Conservation (phyloP, 1,284 basidiomycete species). For the Pulchroboletus neoregius region DNA sequence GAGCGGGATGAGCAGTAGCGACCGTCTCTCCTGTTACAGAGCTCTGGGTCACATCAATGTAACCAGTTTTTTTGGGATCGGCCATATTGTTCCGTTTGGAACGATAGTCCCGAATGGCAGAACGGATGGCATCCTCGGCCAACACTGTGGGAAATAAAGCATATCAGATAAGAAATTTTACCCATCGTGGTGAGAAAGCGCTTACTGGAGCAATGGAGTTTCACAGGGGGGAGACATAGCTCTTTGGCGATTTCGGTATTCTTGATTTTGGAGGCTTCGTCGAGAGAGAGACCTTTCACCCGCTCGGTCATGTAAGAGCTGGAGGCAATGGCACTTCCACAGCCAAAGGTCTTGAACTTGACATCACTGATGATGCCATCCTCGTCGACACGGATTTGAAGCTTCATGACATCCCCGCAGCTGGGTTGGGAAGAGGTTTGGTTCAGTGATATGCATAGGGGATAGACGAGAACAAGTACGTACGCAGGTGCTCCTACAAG, state of each 20-base stretch:
- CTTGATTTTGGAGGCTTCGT: constrained; percentile 94
- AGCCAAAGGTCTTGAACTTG: constrained; percentile 98
- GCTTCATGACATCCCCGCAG: constrained; percentile 96
- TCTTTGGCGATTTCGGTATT: constrained; percentile 99
- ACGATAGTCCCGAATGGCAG: constrained; percentile 90
- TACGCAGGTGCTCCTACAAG: constrained; percentile 97
- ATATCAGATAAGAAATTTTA: constrained; percentile 19
- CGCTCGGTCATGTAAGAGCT: constrained; percentile 98
- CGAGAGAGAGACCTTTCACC: constrained; percentile 91
- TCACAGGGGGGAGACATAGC: constrained; percentile 92
- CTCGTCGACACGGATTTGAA: constrained; percentile 97
- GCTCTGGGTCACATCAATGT: constrained; percentile 76
- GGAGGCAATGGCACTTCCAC: constrained; percentile 95
- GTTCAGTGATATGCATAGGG: constrained; percentile 13
- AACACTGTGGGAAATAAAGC: constrained; percentile 58
- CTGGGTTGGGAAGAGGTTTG: constrained; percentile 35
- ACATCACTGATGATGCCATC: constrained; percentile 95
- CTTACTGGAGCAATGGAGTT: constrained; percentile 85
- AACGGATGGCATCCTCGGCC: constrained; percentile 97
- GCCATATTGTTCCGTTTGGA: constrained; percentile 62
- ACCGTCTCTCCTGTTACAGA: constrained; percentile 62
- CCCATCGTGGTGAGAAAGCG: constrained; percentile 17
- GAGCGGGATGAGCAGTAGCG: constrained; percentile 58
- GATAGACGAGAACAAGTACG: constrained; percentile 38
- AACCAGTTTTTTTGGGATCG: constrained; percentile 55